These are phyloP conservation scores for Papiliotrema flavescens DNA, from an alignment of 1,284 basidiomycete genomes.

Conservation along the genomic window DNA sequence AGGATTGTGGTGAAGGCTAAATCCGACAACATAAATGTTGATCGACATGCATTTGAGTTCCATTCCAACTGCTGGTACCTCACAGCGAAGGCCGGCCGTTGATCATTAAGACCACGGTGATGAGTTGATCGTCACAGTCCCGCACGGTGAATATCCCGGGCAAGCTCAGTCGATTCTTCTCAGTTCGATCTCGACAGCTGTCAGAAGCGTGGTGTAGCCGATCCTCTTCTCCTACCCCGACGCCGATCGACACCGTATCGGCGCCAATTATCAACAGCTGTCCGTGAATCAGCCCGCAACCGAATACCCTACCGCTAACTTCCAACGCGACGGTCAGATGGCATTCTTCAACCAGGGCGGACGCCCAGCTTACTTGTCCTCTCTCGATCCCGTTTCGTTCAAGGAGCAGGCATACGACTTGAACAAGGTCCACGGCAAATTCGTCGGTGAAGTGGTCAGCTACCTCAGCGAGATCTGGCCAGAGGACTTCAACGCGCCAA, in stretches of 20 bases:
- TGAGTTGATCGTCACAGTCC: too few relatives aligned
- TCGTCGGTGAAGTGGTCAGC: constrained; percentile 65
- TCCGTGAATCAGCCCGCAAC: constrained; percentile 73
- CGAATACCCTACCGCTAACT: constrained; percentile 66
- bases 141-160: too few relatives aligned
- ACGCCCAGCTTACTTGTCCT: constrained; percentile 81
- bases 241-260: constrained; percentile 72
- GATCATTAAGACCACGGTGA: too few relatives aligned
- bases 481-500: constrained; percentile 31
- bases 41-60: too few relatives aligned
- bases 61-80: too few relatives aligned
- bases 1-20: too few relatives aligned
- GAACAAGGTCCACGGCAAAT: constrained; percentile 63
- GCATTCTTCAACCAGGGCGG: constrained; percentile 71
- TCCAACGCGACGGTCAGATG: constrained; percentile 61
- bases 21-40: too few relatives aligned
- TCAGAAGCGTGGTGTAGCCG: too few relatives aligned
- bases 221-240: constrained; percentile 94
- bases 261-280: constrained; percentile 76
- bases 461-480: constrained; percentile 76
- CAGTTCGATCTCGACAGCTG: too few relatives aligned
- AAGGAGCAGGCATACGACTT: constrained; percentile 29
- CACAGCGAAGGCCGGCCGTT: too few relatives aligned
- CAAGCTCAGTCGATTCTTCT: too few relatives aligned
- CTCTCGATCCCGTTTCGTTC: constrained; percentile 52